These are phyloP conservation scores for Marasmius tenuissimus DNA, from an alignment of 1,284 basidiomycete species.

Conservation along the genomic window DNA sequence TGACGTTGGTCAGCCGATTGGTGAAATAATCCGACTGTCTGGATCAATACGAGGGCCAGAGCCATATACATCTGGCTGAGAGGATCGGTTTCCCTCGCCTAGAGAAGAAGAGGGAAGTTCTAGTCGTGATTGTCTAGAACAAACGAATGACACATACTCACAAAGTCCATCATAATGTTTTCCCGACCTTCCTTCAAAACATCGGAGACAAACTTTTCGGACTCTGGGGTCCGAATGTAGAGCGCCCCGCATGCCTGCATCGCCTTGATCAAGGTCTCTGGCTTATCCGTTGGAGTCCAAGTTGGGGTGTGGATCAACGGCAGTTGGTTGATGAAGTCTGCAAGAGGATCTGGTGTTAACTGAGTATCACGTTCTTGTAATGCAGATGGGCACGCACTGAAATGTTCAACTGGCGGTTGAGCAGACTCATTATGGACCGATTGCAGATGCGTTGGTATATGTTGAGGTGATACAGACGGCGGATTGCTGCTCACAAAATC, in stretches of 20 bases:
- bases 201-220: not conserved
- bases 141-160: not conserved
- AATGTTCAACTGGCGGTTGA: not conserved
- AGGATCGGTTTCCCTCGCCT: not conserved
- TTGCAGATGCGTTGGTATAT: too few relatives aligned
- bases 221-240: not conserved
- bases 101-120: not conserved
- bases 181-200: not conserved
- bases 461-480: not conserved
- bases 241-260: not conserved
- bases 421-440: not conserved
- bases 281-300: not conserved
- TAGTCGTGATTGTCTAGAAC: too few relatives aligned
- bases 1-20: constrained; percentile 1
- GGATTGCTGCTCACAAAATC: not conserved
- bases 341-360: not conserved
- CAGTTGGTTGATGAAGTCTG: not conserved
- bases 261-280: not conserved
- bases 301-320: not conserved
- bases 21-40: constrained; percentile 1
- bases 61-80: not conserved
- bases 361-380: too few relatives aligned
- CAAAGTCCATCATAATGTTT: constrained; percentile 2
- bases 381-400: not conserved
- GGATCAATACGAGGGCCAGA: constrained; percentile 1